Base-by-base conservation (phyloP, 1,284 basidiomycete species). In the Ganoderma lucidum region DNA sequence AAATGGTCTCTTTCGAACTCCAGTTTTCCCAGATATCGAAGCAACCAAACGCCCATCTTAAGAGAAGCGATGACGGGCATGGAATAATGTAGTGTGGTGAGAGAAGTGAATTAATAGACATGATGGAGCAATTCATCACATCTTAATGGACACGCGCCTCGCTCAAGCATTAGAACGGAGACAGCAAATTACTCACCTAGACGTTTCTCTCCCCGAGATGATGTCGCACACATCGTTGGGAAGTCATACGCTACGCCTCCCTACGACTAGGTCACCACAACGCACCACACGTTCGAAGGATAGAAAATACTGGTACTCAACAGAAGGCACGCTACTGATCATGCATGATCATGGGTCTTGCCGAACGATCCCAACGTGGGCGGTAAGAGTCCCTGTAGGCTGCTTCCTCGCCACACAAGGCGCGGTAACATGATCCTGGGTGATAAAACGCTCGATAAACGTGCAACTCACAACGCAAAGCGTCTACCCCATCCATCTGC, bases 401-500 rank as follows among this genome's bases (percentile, higher is more conserved):
- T n/a, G 56, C 39, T 59, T 48, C 42, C n/a, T 42, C 37, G 56
- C 44, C 64, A 35, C 19, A 55, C 45, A 60, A 39, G 62, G 62
- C 53, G 67, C 59, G 63, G 68, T 48, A 67, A 58, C 64, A 73
- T 73, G 70, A 73, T 71, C 63, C 55, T 53, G 37, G 68, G n/a
- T 56, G 45, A 64, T 32, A 39, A 64, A 56, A 70, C 70, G 69
- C 59, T 69, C n/a, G 70, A 71, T 65, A 65, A 75, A 78, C 66
- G 55, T 75, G 75, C 75, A 74, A 79, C 77, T 79, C 78, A 79
- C 78, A 71, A 72, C 72, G 67, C 73, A 70, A 69, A 64, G 69
- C 66, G 64, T 51, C 62, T 28, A 51, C 55, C 15, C 55, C 59
- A 28, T 63, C 58, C 39, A 63, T 56, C 35, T 19, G 59, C 62